Evolutionary conservation across 495 filamentous ascomycete genomes (phyloP).

Genomic region (Pyrenula aspistea): DNA sequence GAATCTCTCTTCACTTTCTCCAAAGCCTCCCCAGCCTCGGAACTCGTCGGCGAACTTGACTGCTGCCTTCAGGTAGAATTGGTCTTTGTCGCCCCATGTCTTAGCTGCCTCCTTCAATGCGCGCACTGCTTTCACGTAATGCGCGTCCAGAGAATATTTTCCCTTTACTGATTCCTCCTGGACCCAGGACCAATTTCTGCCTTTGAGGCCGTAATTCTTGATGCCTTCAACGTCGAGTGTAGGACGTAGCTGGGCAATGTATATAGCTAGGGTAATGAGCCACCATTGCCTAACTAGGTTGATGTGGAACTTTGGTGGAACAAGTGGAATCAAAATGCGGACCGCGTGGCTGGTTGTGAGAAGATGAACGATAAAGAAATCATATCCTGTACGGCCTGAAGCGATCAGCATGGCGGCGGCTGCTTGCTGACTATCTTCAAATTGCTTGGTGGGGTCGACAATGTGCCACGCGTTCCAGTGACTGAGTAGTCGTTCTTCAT

Average conservation of each 20-base stretch:
- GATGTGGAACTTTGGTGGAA: slow-evolving; percentile 62
- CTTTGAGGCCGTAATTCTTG: slow-evolving; percentile 39
- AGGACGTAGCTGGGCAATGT: slow-evolving; percentile 63
- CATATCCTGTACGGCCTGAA: slow-evolving; percentile 47
- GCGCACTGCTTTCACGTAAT: slow-evolving; percentile 73
- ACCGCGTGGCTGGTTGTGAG: slow-evolving; percentile 81
- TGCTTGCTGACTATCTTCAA: slow-evolving; percentile 65
- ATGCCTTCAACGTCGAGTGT: slow-evolving; percentile 50
- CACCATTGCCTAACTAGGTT: slow-evolving; percentile 75
- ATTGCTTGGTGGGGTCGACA: slow-evolving; percentile 46
- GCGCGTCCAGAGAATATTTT: slow-evolving; percentile 54
- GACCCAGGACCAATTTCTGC: slow-evolving; percentile 66
- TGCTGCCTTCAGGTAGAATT: slow-evolving; percentile 66
- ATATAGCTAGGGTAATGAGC: slow-evolving; percentile 67
- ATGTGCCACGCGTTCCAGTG: slow-evolving; percentile 84
- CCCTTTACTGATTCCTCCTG: slow-evolving; percentile 54
- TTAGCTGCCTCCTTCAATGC: slow-evolving; percentile 60
- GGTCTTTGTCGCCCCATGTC: slow-evolving; percentile 76
- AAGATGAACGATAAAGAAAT: slow-evolving; percentile 76
- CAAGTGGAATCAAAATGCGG: slow-evolving; percentile 66
- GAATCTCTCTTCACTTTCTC: background rate
- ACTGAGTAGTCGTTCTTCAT: slow-evolving; percentile 58
- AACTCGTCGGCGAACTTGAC: slow-evolving; percentile 72
- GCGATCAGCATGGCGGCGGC: slow-evolving; percentile 60
- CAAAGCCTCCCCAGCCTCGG: slow-evolving; percentile 57